Conservation (phyloP, 176 grass and related monocot species). For the Avena atlantica region DNA sequence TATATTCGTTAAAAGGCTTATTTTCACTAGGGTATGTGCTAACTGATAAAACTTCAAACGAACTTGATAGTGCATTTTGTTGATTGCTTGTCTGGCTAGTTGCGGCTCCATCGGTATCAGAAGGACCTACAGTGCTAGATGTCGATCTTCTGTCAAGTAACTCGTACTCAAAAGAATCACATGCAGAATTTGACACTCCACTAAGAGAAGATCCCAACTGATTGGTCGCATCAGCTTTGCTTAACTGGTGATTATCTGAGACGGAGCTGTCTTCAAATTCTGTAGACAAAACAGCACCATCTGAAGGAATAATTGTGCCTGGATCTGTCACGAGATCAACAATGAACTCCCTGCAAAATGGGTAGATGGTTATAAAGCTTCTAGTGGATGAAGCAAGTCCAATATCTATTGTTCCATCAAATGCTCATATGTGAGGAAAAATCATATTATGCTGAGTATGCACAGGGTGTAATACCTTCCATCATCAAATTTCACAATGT, state of each 20-base stretch:
- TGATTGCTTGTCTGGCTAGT: conserved; percentile 52
- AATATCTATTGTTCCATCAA: conserved; percentile 13
- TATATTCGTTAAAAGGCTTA: conserved; percentile 41
- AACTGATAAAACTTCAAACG: conserved; percentile 53
- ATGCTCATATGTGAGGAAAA: conserved; percentile 24
- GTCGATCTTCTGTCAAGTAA: conserved; percentile 52
- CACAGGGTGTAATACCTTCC: conserved; percentile 72
- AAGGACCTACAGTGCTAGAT: conserved; percentile 51
- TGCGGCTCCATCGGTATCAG: conserved; percentile 54
- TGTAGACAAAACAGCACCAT: conserved; percentile 63
- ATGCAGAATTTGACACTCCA: conserved; percentile 53
- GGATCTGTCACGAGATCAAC: conserved; percentile 96
- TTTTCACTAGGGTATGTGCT: conserved; percentile 52
- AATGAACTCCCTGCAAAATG: conserved; percentile 89
- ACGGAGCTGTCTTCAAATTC: conserved; percentile 61
- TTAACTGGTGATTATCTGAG: conserved; percentile 50
- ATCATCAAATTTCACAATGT: conserved; percentile 85
- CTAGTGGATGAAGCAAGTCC: conserved; percentile 26
- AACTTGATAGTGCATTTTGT: conserved; percentile 56
- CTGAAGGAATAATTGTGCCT: conserved; percentile 89
- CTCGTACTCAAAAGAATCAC: conserved; percentile 55
- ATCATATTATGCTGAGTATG: conserved; percentile 18
- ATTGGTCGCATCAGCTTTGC: conserved; percentile 45
- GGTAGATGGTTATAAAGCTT: conserved; percentile 34
- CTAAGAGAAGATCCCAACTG: conserved; percentile 54